Evolutionary conservation across 306 rosid genomes (phyloP).

Genomic region (Lupinus albus): DNA sequence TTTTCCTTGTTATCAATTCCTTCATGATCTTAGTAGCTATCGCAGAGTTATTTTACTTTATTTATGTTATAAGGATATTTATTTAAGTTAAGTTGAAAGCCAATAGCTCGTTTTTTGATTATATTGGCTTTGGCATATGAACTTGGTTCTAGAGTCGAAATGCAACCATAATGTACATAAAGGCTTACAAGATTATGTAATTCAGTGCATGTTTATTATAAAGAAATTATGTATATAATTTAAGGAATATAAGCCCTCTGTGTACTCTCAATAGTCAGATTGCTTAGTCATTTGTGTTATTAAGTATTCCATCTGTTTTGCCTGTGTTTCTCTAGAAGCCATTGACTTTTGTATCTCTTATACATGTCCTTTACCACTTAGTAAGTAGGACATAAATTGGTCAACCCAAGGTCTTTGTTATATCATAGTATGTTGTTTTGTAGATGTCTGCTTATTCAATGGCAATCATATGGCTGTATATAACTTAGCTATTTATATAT

Average conservation of each 20-base stretch:
- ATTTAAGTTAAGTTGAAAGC: constrained; percentile 11
- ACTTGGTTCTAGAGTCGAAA: not conserved
- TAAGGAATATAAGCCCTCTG: constrained; percentile 10
- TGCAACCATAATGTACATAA: constrained; percentile 20
- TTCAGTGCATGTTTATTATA: not conserved
- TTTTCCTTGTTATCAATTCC: constrained; percentile 6
- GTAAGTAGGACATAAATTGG: not conserved
- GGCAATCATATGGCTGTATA: constrained; percentile 1
- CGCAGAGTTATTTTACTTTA: constrained; percentile 25
- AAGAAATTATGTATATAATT: not conserved
- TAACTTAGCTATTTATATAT: not conserved
- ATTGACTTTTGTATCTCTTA: constrained; percentile 1
- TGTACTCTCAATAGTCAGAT: constrained; percentile 12
- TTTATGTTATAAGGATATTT: constrained; percentile 28
- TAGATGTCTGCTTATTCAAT: constrained; percentile 12
- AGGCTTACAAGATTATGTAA: constrained; percentile 3
- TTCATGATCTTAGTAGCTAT: constrained; percentile 25
- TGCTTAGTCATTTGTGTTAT: not conserved
- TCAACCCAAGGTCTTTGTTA: not conserved
- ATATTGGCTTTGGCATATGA: constrained; percentile 5
- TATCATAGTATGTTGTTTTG: constrained; percentile 11
- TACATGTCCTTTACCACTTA: not conserved
- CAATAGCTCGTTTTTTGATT: constrained; percentile 28
- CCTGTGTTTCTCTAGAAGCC: not conserved
- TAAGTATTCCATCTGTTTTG: constrained; percentile 4